phyloP scores from a whole-genome alignment of 805 yeast genomes.

The Lachancea nothofagi region DNA sequence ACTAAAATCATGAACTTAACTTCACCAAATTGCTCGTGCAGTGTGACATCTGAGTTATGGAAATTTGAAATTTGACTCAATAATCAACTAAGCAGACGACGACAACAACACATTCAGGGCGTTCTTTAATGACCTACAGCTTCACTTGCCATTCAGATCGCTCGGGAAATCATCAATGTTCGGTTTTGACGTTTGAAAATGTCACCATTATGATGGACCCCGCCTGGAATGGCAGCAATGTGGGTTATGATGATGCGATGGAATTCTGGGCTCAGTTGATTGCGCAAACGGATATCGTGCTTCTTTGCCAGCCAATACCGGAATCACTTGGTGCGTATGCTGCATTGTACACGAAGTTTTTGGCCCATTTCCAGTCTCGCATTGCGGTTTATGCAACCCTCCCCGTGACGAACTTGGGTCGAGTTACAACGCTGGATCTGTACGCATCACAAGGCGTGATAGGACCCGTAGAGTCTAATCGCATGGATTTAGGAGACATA shows the following conservation, averaged over 20 bases:
- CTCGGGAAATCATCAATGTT: conserved; percentile 30
- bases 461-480: conserved; percentile 60
- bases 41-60: too few relatives aligned
- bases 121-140: conserved; percentile 8
- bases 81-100: not conserved
- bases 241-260: conserved; percentile 30
- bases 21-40: too few relatives aligned
- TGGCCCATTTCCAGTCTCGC: conserved; percentile 47
- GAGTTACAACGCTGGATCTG: conserved; percentile 77
- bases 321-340: conserved; percentile 78
- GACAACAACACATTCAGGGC: too few relatives aligned
- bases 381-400: conserved; percentile 81
- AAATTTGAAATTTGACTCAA: too few relatives aligned
- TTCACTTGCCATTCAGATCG: conserved; percentile 10
- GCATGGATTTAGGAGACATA: conserved; percentile 63
- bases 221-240: conserved; percentile 58
- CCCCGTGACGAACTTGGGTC: conserved; percentile 84
- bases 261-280: conserved; percentile 39
- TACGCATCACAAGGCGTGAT: conserved; percentile 68
- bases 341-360: conserved; percentile 52
- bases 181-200: conserved; percentile 52
- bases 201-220: conserved; percentile 65
- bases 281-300: conserved; percentile 54
- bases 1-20: too few relatives aligned
- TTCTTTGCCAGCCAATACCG: conserved; percentile 83